Percentiles rank a stretch among this genome's conserved stretches.
Conservation (phyloP, 2,329 filamentous ascomycete genomes). For the Ilyonectria sp. region DNA sequence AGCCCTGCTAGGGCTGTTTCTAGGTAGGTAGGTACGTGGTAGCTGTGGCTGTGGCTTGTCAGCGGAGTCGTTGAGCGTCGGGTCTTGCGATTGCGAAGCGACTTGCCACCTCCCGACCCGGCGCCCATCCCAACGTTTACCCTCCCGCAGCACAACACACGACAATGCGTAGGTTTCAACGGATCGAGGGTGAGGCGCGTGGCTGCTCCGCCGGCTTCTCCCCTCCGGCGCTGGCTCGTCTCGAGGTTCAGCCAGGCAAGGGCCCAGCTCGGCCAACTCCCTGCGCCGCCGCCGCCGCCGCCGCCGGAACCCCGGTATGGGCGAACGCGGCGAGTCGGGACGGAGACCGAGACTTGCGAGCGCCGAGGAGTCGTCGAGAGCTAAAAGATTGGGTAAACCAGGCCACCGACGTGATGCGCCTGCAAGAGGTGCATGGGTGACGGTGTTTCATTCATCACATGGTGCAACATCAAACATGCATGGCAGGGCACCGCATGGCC, state of each 20-base stretch:
- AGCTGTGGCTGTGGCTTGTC: background rate
- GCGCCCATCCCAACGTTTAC: background rate
- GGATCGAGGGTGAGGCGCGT: background rate
- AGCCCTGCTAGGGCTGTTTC: background rate
- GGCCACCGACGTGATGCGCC: conserved; percentile 11
- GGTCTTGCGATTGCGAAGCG: background rate
- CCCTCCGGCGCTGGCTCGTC: background rate
- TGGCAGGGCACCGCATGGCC: background rate
- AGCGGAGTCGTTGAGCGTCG: background rate
- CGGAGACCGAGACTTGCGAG: conserved; percentile 16
- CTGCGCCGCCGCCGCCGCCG: no score
- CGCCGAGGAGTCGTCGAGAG: background rate
- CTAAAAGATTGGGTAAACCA: background rate
- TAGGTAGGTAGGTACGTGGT: no score
- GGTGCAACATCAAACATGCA: background rate
- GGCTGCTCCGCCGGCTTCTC: background rate
- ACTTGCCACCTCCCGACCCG: background rate
- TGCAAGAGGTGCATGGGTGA: conserved; percentile 7
- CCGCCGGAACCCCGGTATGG: background rate
- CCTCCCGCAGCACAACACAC: background rate
- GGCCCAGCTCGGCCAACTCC: no score
- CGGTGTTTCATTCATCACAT: conserved; percentile 25
- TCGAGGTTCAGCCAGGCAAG: background rate
- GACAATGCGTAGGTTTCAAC: background rate
- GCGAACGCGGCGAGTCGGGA: conserved; percentile 15